Percentiles rank a stretch among this genome's conserved stretches.
These are phyloP conservation scores for Nothopassalora personata DNA, from an alignment of 2,329 filamentous ascomycete genomes.

Conservation along the genomic window DNA sequence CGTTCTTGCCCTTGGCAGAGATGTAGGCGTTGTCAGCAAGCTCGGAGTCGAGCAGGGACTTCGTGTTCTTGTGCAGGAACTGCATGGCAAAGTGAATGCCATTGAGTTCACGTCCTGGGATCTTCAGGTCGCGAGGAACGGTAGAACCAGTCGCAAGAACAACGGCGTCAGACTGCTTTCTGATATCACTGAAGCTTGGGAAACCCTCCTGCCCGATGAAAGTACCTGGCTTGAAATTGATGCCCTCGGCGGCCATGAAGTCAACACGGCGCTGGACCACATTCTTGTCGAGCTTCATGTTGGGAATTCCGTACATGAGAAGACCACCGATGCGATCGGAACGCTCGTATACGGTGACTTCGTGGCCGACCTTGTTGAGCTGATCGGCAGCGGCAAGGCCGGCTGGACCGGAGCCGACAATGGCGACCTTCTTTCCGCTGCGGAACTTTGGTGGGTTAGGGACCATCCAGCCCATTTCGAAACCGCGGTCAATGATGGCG, in stretches of 20 bases:
- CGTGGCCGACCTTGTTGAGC: conserved; percentile 86
- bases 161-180: conserved; percentile 71
- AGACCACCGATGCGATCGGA: conserved; percentile 85
- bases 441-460: conserved; percentile 71
- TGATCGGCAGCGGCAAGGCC: conserved; percentile 89
- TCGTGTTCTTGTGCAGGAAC: conserved; percentile 95
- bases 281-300: conserved; percentile 99
- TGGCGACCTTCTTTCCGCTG: conserved; percentile 79
- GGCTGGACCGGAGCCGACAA: conserved; percentile 88
- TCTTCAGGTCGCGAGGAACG: conserved; percentile 85
- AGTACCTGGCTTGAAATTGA: conserved; percentile 74
- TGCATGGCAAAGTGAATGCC: conserved; percentile 97
- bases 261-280: conserved; percentile 92
- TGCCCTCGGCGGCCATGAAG: conserved; percentile 85
- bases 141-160: conserved; percentile 90
- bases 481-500: conserved; percentile 94
- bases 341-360: conserved; percentile 86
- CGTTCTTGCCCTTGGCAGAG: conserved; percentile 90
- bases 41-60: conserved; percentile 89
- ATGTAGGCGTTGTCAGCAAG: conserved; percentile 81
- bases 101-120: conserved; percentile 79
- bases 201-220: conserved; percentile 66
- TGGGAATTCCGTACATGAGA: conserved; percentile 97
- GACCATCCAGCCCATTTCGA: conserved; percentile 98
- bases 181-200: conserved; percentile 64